These are phyloP conservation scores for Escallonia rubra DNA, from an alignment of 129 eudicot species.

Conservation along the genomic window DNA sequence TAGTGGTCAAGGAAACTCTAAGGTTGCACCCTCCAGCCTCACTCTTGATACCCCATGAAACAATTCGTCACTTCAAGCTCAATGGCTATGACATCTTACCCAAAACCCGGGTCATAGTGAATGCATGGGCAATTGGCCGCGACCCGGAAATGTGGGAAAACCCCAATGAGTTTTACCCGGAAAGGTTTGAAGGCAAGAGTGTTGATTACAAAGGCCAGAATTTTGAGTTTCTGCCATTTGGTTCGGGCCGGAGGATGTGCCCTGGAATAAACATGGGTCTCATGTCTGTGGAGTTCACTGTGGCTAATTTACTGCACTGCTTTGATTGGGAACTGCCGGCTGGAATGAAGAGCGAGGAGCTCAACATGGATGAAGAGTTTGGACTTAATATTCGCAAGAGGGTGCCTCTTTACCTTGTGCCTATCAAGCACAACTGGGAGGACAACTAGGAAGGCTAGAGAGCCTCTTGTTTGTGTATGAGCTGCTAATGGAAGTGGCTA, in stretches of 20 bases:
- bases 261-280: conserved; percentile 21
- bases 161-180: conserved; percentile 34
- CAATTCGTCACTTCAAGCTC: neutral
- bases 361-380: conserved; percentile 12
- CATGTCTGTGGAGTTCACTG: conserved; percentile 15
- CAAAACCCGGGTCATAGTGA: conserved; percentile 7
- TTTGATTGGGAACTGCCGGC: conserved; percentile 32
- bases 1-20: conserved; percentile 14
- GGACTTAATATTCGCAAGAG: conserved; percentile 9
- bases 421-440: neutral
- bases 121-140: conserved; percentile 9
- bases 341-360: conserved; percentile 13
- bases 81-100: conserved; percentile 10
- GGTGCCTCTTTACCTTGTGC: conserved; percentile 17
- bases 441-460: neutral
- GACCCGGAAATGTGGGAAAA: conserved; percentile 30
- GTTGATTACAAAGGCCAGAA: conserved; percentile 29
- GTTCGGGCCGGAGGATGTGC: conserved; percentile 36
- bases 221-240: conserved; percentile 29
- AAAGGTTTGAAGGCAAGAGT: conserved; percentile 14
- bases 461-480: too few relatives aligned
- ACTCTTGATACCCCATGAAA: conserved; percentile 16
- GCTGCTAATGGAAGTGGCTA: too few relatives aligned
- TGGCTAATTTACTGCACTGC: conserved; percentile 27
- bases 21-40: conserved; percentile 26